These are phyloP conservation scores for Neoscytalidium dimidiatum DNA, from an alignment of 2,329 filamentous ascomycete species.

Conservation along the genomic window DNA sequence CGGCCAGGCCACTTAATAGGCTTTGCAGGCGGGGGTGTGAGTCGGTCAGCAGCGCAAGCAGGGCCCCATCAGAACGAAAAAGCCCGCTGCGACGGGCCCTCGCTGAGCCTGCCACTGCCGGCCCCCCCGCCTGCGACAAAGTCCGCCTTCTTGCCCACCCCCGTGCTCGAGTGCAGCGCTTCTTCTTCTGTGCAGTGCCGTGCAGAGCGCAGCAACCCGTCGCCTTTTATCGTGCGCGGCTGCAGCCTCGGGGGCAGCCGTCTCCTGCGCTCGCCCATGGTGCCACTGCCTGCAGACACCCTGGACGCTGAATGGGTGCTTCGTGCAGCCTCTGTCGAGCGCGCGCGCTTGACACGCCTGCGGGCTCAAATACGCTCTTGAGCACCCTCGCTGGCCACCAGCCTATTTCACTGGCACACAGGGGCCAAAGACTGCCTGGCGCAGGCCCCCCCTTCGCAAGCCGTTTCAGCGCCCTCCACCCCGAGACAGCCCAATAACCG, in stretches of 20 bases:
- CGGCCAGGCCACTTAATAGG: conserved; percentile 6
- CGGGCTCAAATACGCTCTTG: neutral
- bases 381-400: neutral
- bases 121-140: conserved; percentile 2
- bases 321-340: neutral
- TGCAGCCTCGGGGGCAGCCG: neutral
- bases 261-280: neutral
- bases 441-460: neutral
- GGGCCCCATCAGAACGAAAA: neutral
- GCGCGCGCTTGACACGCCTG: neutral
- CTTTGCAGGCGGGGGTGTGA: neutral
- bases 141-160: neutral
- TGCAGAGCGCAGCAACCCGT: neutral
- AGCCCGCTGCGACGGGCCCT: neutral
- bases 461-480: neutral
- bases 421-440: neutral
- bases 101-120: neutral
- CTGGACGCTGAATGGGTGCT: neutral
- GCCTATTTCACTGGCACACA: neutral
- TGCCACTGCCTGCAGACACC: neutral
- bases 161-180: neutral
- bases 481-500: neutral
- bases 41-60: neutral
- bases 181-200: neutral
- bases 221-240: no score